Evolutionary conservation across 257 asterid genomes (phyloP), one percentile per base, ranked within the genome.

Genomic region (Ilex aquifolium): DNA sequence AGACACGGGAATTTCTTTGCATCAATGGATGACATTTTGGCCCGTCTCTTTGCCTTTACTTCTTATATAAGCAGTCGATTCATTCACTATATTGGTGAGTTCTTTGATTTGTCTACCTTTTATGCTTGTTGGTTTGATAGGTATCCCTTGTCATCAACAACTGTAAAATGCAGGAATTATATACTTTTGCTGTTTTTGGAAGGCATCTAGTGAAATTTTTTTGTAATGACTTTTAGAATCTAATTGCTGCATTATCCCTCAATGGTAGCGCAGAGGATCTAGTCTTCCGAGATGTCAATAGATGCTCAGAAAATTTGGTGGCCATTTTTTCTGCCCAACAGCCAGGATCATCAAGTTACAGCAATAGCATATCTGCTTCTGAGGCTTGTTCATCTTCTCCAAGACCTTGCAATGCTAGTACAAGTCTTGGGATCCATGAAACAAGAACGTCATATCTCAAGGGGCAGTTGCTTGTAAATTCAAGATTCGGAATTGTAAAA

Each of bases 11-110:
- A 57, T 72, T 73, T 67, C 65, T 69, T 44, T 67, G 64, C 75
- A 72, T 73, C 59, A 70, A 87, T 82, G 86, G 97, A 89, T 55
- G 92, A 82, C 44, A 58, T 83, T 46, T 85, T 89, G 75, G 80
- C 87, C 68, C 83, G 85, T 65, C 83, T 92, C 46, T 74, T 80
- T 75, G 74, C 78, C 64, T 70, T 92, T 76, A 83, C 90, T 55
- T 80, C 89, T 64, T 83, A 72, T 63, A 60, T 87, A 60, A 69
- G 76, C 31, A 77, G 66, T 31, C 73, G 80, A 50, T 61, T 85
- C 16, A 59, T 87, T 60, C 86, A 73, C 65, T 83, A 86, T 67
- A 60, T 92, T 14, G 95, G 97, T 89, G 62, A 83, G 86, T 52
- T 57, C 57, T 69, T 58, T 54, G 27, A 21, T 60, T 31, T 55